Base-by-base conservation (phyloP, 2,329 filamentous ascomycete species). In the Neopestalotiopsis clavispora region DNA sequence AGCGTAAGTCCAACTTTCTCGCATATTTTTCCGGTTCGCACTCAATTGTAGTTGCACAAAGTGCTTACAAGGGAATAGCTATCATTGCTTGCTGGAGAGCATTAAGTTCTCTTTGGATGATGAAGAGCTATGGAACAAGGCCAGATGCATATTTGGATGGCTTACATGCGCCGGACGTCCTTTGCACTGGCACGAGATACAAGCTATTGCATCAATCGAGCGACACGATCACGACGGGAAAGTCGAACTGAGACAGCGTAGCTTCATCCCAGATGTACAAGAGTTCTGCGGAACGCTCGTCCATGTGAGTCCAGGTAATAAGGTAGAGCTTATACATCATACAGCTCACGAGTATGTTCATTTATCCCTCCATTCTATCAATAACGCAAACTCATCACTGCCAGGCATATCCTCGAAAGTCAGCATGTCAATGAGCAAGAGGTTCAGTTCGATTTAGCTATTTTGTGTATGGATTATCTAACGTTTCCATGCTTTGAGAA, bases 181-280 rank as follows among this genome's bases (percentile, higher is more conserved):
- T 0, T 72, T 85, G 0, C 80, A 80, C 66, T 79, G 77, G 78
- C 75, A 82, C 65, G 83, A 84, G 68, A 77, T 85, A 5, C 77
- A 83, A 59, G 78, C 78, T 5, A 76, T 78, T 7, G 71, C 80
- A 10, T 74, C 79, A 2, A 75, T 82, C 1, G 59, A 67, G 17
- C n/a, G 63, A 5, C 49, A 70, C n/a, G 75, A 32, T 4, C 23
- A 34, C 23, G 23, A 23, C 2, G 23, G 23, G 3, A 57, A 40
- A 6, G 63, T 72, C 1, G 66, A 65, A 3, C 72, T 75, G 10
- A 71, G 80, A 14, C 74, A 75, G n/a, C 45, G 72, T 12, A 63
- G 66, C 1, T 61, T 82, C 2, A 69, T 71, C 0, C 60, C 74
- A 2, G 23, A 79, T 52, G 71, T 79, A 1, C 74, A 75, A 38